phyloP scores from a whole-genome alignment of 495 filamentous ascomycete species.

The Aspergillus nidulans region DNA sequence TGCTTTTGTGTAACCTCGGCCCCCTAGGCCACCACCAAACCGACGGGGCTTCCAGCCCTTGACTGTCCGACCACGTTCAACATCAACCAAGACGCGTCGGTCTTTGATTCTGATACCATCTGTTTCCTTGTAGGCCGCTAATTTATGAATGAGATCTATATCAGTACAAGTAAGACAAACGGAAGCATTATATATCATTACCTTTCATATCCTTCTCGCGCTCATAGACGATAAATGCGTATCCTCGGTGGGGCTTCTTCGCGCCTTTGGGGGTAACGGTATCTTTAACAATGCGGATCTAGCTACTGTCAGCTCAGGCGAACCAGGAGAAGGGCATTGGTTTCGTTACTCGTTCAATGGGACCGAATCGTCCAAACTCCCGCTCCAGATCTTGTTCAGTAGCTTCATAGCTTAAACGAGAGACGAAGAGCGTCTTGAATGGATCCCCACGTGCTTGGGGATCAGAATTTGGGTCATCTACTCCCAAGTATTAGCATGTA shows the following conservation, averaged over 20 bases:
- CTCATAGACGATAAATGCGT: constrained; percentile 97
- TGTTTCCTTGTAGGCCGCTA: constrained; percentile 78
- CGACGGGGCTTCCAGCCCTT: constrained; percentile 92
- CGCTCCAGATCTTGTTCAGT: constrained; percentile 86
- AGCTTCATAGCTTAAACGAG: constrained; percentile 81
- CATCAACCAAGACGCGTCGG: constrained; percentile 87
- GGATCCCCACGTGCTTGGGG: constrained; percentile 85
- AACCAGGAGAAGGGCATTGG: not conserved
- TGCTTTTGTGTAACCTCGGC: constrained; percentile 87
- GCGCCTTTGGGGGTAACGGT: constrained; percentile 67
- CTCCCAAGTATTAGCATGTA: constrained; percentile 16
- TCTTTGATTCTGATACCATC: constrained; percentile 93
- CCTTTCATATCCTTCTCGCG: constrained; percentile 99
- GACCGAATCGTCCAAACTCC: constrained; percentile 91
- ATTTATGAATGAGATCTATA: constrained; percentile 22
- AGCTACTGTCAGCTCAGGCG: constrained; percentile 7
- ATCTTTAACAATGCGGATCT: constrained; percentile 82
- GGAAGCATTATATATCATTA: constrained; percentile 43
- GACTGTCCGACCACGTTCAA: constrained; percentile 92
- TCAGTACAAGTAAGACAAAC: constrained; percentile 28
- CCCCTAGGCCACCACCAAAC: constrained; percentile 87
- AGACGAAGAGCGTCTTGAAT: constrained; percentile 91
- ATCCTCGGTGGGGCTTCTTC: constrained; percentile 83
- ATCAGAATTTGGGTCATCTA: constrained; percentile 66
- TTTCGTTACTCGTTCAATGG: constrained; percentile 74